Percentiles rank a stretch among this genome's conserved stretches.
Conservation (phyloP, 2,329 filamentous ascomycete species). For the Verticillium isaacii region DNA sequence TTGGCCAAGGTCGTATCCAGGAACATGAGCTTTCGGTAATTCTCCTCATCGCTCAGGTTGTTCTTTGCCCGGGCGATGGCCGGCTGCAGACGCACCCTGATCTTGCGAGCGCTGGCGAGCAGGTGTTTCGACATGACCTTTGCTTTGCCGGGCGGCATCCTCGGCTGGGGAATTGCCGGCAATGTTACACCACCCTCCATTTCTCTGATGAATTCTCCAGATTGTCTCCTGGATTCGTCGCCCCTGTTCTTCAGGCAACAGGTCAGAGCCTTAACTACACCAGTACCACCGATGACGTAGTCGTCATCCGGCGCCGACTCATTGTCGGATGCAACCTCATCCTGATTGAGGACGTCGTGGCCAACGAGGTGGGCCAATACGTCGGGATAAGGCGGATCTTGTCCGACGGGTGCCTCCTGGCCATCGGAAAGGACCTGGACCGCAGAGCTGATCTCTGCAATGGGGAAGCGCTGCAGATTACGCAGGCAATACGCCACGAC, state of each 20-base stretch:
- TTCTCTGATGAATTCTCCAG: conserved; percentile 48
- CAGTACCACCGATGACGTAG: conserved; percentile 93
- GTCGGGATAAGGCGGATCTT: conserved; percentile 60
- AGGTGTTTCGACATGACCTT: conserved; percentile 93
- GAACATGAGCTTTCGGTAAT: conserved; percentile 80
- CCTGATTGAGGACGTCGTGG: conserved; percentile 48
- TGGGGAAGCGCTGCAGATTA: conserved; percentile 78
- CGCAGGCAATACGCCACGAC: conserved; percentile 91
- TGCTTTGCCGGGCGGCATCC: conserved; percentile 55
- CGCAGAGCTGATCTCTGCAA: conserved; percentile 53
- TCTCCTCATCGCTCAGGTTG: conserved; percentile 58
- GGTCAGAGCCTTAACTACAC: conserved; percentile 87
- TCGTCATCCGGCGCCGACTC: conserved; percentile 80
- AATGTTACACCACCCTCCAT: conserved; percentile 45
- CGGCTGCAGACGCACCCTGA: conserved; percentile 75
- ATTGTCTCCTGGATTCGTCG: conserved; percentile 53
- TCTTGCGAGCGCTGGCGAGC: conserved; percentile 82
- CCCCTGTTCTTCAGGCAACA: conserved; percentile 83
- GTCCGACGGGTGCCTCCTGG: conserved; percentile 22
- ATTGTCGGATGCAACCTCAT: conserved; percentile 52
- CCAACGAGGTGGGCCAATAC: conserved; percentile 85
- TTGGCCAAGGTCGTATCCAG: conserved; percentile 82
- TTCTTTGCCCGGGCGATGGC: conserved; percentile 72
- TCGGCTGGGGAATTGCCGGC: conserved; percentile 22
- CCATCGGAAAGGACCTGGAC: conserved; percentile 36